Evolutionary conservation across 495 filamentous ascomycete genomes (phyloP), one percentile per base, ranked within the genome.

Genomic region (Xylaria acuta): DNA sequence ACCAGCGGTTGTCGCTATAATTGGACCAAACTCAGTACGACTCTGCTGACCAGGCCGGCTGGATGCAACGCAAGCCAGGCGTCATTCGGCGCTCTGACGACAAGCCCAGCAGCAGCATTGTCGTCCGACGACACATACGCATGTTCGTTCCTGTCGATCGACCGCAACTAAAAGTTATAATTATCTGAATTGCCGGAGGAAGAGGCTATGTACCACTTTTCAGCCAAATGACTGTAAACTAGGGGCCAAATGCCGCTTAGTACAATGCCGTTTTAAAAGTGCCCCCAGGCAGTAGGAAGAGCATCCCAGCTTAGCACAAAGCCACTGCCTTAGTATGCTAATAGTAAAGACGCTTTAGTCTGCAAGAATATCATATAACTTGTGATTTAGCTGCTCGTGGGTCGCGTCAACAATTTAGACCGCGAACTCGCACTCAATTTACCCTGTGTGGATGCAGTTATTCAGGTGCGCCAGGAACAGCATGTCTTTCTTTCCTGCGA

Each of bases 151-250:
- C 16, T 18, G 56, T 9, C 12, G 14, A n/a, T n/a, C 32, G 36
- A n/a, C 51, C n/a, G 30, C 56, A 34, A n/a, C 32, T 38, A 27
- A 63, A 30, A 9, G 59, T 22, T 41, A 41, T 41, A 41, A 38
- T 63, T 63, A 41, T 41, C 59, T 41, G 32, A 41, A 63, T 7
- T 59, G 56, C 56, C 56, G 56, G 56, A n/a, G 56, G 56, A 59
- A 59, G 56, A 36, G 56, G 56, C 56, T 59, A 59, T 38, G 56
- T 59, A 9, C 56, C 56, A 20, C 30, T 38, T 59, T n/a, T n/a
- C 32, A 34, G 30, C 56, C 8, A 59, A 27, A 41, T 63, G 36
- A 41, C 45, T n/a, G 14, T 18, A 43, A 16, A 43, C 41, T 43
- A 43, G 41, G 12, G 38, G 8, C n/a, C 41, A 18, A 43, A 16